Evolutionary conservation across 371 early-diverging fungal genomes (phyloP), one percentile per base, ranked within the genome.

Genomic region (Funneliformis caledonium): DNA sequence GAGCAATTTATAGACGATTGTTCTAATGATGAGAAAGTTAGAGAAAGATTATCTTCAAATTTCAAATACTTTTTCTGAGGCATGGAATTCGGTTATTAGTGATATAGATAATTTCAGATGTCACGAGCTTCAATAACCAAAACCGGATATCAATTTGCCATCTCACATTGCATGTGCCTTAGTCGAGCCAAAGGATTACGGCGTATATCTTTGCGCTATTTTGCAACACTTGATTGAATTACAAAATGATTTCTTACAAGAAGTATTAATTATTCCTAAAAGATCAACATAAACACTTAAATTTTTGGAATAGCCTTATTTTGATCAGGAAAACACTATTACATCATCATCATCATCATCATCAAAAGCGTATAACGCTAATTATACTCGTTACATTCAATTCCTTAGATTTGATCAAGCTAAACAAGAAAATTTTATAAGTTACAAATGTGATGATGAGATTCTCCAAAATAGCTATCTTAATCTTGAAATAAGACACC

Each of bases 191-290:
- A 81, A 80, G 43, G 78, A 79, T 56, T 56, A 50, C 2, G 61
- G 67, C 31, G 31, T 80, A 5, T 81, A 60, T 67, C 64, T 81
- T 22, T 70, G 72, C 59, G 81, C 72, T 12, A 70, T 78, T 22
- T 31, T 81, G 31, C 26, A 78, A 16, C 69, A 67, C 45, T 68
- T 81, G 31, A 61, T 78, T 43, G 59, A 9, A 19, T 22, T 77
- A 26, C 81, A 81, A 69, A 81, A 81, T 68, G 19, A 52, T 22
- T 81, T 81, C 14, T 78, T 81, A 14, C 37, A 16, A 50, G 78
- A 81, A n/a, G 65, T 81, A 5, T 42, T 67, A 16, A 7, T 11
- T 2, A 81, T 81, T 12, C 22, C 69, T 14, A 19, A 33, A 52
- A 61, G 31, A 56, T 16, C 16, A 0, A 78, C 78, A 42, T 37